These are phyloP conservation scores for Sicyos baderoa DNA, from an alignment of 306 rosid species.

Conservation along the genomic window DNA sequence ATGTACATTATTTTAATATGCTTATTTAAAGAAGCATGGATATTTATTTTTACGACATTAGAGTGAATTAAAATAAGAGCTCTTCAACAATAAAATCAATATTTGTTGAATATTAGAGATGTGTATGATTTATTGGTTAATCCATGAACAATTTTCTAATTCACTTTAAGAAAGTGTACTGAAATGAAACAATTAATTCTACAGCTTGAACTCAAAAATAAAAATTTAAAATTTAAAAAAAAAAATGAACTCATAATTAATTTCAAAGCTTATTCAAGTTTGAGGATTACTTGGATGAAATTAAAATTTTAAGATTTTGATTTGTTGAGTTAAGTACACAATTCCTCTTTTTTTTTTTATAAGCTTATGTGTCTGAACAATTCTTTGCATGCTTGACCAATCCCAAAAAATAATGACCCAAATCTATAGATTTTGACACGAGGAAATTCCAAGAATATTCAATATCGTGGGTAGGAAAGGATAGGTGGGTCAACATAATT, in stretches of 20 bases:
- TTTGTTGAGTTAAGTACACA: background rate
- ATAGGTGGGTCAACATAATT: background rate
- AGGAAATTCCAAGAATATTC: background rate
- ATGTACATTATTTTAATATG: background rate
- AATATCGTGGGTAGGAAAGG: background rate
- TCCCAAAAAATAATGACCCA: background rate
- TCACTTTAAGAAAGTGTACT: background rate
- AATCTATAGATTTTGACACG: background rate
- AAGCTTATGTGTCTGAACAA: background rate
- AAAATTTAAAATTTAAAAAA: no score
- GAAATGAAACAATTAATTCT: background rate
- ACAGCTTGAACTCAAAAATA: background rate
- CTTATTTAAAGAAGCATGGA: background rate
- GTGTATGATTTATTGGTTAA: background rate
- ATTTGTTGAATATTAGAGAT: background rate
- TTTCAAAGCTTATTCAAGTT: background rate
- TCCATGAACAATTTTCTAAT: background rate
- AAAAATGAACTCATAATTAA: no score
- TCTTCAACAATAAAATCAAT: background rate
- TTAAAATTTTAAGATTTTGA: background rate
- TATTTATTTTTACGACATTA: background rate
- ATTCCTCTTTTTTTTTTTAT: background rate
- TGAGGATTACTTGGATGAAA: background rate
- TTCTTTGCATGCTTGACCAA: background rate
- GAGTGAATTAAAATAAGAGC: conserved; percentile 2